Evolutionary conservation across 768 basidiomycete genomes (phyloP), one percentile per base, ranked within the genome.

Genomic region (Tricholoma sp.): DNA sequence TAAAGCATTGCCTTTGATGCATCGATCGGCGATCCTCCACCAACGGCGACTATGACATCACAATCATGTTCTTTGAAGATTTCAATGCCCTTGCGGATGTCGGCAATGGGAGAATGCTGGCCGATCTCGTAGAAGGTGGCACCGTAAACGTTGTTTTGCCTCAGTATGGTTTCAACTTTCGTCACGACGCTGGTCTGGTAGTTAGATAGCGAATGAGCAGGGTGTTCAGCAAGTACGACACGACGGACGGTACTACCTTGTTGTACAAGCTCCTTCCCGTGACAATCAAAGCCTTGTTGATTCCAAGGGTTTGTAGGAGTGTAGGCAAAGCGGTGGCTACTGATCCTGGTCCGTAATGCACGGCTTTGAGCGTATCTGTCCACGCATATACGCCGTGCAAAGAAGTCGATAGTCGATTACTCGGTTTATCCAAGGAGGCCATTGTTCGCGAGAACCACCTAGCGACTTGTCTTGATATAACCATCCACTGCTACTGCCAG

Each of bases 1-100:
- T 83, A 85, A 7, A 86, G 66, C 29, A 91, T 86, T 0, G 83
- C 84, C 66, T 93, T 92, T 18, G 86, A 73, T 1, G 86, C 88
- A 66, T 91, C 91, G 56, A 91, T 76, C 11, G 89, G 88, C 1
- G 89, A 91, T 50, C 90, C 91, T 20, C 91, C 90, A 2, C 91
- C 91, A 42, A 91, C 76, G 28, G 87, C 74, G 37, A 93, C 79
- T 60, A 91, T 81, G 18, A 85, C 76, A 65, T 91, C 84, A 57
- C 86, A 86, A 10, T 76, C 76, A 20, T 77, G 69, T 9, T 82
- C 76, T 45, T 75, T 79, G 72, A 87, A 83, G 1, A 72, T 66
- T 57, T 81, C 71, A 54, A 83, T 73, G 29, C 83, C 88, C 12
- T 74, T 75, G 15, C 74, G 70, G 60, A 91, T 87, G 11, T 81